Evolutionary conservation across 176 grass and related monocot genomes (phyloP).

Genomic region (Avena insularis): DNA sequence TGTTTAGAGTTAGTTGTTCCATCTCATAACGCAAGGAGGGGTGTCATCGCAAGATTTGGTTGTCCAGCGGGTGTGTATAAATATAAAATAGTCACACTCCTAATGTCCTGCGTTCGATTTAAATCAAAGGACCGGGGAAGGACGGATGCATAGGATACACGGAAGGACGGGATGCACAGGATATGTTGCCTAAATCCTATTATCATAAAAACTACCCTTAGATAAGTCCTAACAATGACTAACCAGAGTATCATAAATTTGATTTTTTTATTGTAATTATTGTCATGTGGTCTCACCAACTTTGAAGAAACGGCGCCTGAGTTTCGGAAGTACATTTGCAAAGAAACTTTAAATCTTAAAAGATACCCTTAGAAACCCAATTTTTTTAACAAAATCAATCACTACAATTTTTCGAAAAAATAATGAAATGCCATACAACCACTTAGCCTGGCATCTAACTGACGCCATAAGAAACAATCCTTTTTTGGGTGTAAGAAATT

Average conservation of each 20-base stretch:
- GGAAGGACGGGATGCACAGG: too few species aligned
- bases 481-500: neutral
- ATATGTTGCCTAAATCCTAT: neutral
- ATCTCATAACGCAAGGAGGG: too few species aligned
- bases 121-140: too few species aligned
- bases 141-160: too few species aligned
- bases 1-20: too few species aligned
- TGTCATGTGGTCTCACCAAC: conserved; percentile 1
- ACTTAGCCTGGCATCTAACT: neutral
- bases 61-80: too few species aligned
- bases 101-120: too few species aligned
- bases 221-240: neutral
- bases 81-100: too few species aligned
- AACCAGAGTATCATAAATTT: neutral
- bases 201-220: neutral
- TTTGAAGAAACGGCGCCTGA: neutral
- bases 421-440: neutral
- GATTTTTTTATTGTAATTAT: neutral
- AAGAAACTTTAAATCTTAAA: neutral
- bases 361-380: neutral
- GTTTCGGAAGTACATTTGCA: neutral
- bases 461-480: neutral
- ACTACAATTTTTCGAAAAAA: neutral
- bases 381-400: neutral
- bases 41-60: too few species aligned